Evolutionary conservation across 2,329 filamentous ascomycete species (phyloP), one percentile per base, ranked within the genome.

Genomic region (Rhinocladiella mackenziei): DNA sequence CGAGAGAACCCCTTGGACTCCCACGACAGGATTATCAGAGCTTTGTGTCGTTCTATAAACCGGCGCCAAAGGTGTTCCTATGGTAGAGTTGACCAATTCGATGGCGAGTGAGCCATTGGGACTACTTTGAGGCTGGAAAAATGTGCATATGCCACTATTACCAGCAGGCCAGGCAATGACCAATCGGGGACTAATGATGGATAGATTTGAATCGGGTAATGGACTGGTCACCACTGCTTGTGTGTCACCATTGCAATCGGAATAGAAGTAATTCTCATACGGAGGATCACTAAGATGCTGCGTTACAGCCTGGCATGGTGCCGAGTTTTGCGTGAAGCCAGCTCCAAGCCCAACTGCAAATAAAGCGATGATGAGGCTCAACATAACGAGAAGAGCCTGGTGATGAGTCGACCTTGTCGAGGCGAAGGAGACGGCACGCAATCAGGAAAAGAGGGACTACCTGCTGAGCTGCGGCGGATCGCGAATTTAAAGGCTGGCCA

Each of bases 201-300:
- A 70, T 1, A 80, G 62, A 53, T 81, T 70, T 43, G 73, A 79
- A 11, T 71, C 67, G 1, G 68, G 55, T 0, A 73, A 60, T 10
- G 80, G 79, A 46, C 70, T 80, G 0, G 78, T 83, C 0, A 83
- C 64, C 0, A 84, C 73, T 0, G 79, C 76, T 52, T 83, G 80
- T 4, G 71, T 70, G 23, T 75, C 72, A 1, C 72, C 69, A 50
- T 80, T 70, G 59, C 78, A 83, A 56, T 83, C 79, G 0, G 78
- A 81, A 53, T 80, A 78, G 62, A 84, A 81, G 61, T 78, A 81
- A 56, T 83, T 82, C 28, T 78, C 68, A 48, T 82, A 81, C 0
- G 79, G 79, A 1, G 73, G 70, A 50, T 80, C 77, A 22, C 67
- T 73, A 2, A 80, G 63, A 46, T 71, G 64, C 6, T 74, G 60